phyloP scores from a whole-genome alignment of 176 grass and related monocot species.

The Saccharum officinarum region DNA sequence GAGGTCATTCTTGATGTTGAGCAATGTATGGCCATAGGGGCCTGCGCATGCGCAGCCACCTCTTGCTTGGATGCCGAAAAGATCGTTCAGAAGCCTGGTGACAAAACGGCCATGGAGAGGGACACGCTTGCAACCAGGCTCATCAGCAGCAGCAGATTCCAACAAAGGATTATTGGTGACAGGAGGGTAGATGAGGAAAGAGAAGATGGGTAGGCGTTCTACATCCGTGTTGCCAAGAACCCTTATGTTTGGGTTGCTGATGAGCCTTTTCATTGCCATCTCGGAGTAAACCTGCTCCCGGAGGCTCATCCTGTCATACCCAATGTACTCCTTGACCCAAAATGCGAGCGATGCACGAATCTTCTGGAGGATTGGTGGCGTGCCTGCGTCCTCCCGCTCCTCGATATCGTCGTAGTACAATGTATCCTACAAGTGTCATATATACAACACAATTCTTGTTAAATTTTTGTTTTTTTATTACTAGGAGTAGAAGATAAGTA shows the following conservation, averaged over 20 bases:
- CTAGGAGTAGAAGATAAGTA: neutral
- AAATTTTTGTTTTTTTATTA: neutral
- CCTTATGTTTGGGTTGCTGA: slow-evolving; percentile 37
- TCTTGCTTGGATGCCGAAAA: slow-evolving; percentile 84
- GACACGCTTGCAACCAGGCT: neutral
- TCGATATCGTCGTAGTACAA: slow-evolving; percentile 62
- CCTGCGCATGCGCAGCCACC: slow-evolving; percentile 78
- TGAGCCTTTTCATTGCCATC: slow-evolving; percentile 44
- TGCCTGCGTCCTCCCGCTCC: slow-evolving; percentile 72
- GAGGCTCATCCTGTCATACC: slow-evolving; percentile 42
- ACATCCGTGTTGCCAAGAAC: slow-evolving; percentile 59
- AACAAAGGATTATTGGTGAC: neutral
- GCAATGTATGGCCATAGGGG: slow-evolving; percentile 71
- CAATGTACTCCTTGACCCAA: slow-evolving; percentile 81
- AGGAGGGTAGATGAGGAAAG: slow-evolving; percentile 62
- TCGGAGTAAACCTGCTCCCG: slow-evolving; percentile 41
- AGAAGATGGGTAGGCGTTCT: slow-evolving; percentile 65
- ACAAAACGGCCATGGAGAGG: slow-evolving; percentile 78
- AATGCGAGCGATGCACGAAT: slow-evolving; percentile 67
- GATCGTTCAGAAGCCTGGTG: slow-evolving; percentile 66
- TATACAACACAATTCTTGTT: neutral
- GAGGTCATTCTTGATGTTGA: slow-evolving; percentile 39
- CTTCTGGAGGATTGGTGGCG: slow-evolving; percentile 70
- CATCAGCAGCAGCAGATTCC: neutral
- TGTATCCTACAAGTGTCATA: slow-evolving; percentile 49